These are phyloP conservation scores for Pascua sp. DNA, from an alignment of 1,284 basidiomycete species.

Conservation along the genomic window DNA sequence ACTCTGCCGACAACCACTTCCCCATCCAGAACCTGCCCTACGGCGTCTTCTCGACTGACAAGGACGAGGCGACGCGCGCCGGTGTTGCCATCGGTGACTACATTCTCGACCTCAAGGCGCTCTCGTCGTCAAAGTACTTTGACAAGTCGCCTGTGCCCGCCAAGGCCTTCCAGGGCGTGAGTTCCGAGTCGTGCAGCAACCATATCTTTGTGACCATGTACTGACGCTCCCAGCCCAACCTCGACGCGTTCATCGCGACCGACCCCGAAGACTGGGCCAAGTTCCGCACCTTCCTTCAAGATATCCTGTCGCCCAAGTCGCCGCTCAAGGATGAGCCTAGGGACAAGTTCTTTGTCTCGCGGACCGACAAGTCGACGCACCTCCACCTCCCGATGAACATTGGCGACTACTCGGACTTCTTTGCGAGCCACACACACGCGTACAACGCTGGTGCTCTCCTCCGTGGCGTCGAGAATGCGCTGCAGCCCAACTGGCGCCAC, in stretches of 20 bases:
- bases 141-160: slow-evolving; percentile 1
- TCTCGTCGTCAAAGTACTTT: slow-evolving; percentile 10
- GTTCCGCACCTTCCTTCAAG: slow-evolving; percentile 16
- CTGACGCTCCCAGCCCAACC: slow-evolving; percentile 4
- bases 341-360: slow-evolving; percentile 9
- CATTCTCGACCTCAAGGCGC: slow-evolving; percentile 18
- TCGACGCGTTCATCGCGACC: slow-evolving; percentile 12
- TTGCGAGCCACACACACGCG: slow-evolving; percentile 23
- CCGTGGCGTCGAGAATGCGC: slow-evolving; percentile 19
- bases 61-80: slow-evolving; percentile 3
- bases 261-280: slow-evolving; percentile 14
- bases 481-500: slow-evolving; percentile 28
- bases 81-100: slow-evolving; percentile 21
- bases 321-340: slow-evolving; percentile 3
- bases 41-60: slow-evolving; percentile 17
- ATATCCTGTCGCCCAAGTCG: slow-evolving; percentile 10
- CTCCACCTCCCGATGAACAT: slow-evolving; percentile 18
- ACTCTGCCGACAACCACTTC: slow-evolving; percentile 16
- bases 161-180: slow-evolving; percentile 17
- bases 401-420: slow-evolving; percentile 25
- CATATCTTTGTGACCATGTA: background rate
- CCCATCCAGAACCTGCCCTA: slow-evolving; percentile 21
- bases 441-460: slow-evolving; percentile 24
- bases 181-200: background rate
- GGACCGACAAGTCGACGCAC: slow-evolving; percentile 1